Percentiles rank a stretch among this genome's conserved stretches.
Evolutionary conservation across 2,329 filamentous ascomycete species (phyloP).

Genomic region (Apiospora rasikravindrae): DNA sequence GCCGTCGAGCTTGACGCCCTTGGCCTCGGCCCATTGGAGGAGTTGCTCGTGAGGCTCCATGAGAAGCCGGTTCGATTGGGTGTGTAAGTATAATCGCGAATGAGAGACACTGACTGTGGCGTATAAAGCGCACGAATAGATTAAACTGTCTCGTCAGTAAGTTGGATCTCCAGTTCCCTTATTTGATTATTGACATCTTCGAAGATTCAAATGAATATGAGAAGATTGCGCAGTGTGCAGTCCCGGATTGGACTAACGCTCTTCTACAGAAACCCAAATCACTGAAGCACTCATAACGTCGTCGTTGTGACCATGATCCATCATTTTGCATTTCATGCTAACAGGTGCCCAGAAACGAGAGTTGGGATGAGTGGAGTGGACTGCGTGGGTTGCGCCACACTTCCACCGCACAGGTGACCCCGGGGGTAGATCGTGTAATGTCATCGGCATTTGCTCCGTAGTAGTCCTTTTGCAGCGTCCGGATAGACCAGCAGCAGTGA

Average conservation of each 20-base stretch:
- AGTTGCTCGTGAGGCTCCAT: conserved; percentile 47
- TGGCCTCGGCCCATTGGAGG: conserved; percentile 67
- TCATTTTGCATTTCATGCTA: conserved; percentile 6
- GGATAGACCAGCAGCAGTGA: too few species aligned
- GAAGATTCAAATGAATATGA: not conserved
- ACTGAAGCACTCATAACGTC: not conserved
- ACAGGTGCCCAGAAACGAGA: not conserved
- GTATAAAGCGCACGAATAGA: not conserved
- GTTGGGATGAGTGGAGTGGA: not conserved
- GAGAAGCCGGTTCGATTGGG: not conserved
- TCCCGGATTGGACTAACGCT: not conserved
- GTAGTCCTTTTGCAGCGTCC: not conserved
- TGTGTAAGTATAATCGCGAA: not conserved
- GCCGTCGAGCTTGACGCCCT: conserved; percentile 70
- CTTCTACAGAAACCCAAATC: not conserved
- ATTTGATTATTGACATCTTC: not conserved
- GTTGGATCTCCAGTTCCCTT: too few species aligned
- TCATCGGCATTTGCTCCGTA: not conserved
- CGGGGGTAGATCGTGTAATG: not conserved
- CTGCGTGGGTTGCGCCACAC: not conserved
- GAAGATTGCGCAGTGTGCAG: too few species aligned
- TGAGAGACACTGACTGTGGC: not conserved
- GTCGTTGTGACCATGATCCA: not conserved
- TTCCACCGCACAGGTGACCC: not conserved
- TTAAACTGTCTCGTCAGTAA: not conserved